Evolutionary conservation across 2,329 filamentous ascomycete species (phyloP).

Genomic region (Aspergillus texensis): DNA sequence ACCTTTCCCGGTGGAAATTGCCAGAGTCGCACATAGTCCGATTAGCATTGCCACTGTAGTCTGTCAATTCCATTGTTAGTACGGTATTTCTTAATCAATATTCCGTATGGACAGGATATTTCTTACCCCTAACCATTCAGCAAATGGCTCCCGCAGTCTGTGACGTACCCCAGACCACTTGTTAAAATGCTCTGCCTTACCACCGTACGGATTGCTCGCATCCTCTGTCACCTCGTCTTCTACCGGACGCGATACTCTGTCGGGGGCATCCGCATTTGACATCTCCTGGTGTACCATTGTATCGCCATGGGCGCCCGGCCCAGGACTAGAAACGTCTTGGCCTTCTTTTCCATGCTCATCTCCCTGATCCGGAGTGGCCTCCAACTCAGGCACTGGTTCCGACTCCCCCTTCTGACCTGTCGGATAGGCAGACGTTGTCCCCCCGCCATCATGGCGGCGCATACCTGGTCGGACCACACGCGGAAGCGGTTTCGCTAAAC

Average conservation of each 20-base stretch:
- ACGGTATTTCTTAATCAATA: neutral
- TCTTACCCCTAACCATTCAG: slow-evolving; percentile 32
- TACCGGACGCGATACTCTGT: neutral
- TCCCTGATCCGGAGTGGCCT: neutral
- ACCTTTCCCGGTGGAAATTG: slow-evolving; percentile 22
- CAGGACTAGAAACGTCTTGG: neutral
- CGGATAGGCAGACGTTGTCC: neutral
- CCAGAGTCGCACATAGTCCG: slow-evolving; percentile 30
- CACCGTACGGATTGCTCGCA: neutral
- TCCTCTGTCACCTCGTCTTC: slow-evolving; percentile 5
- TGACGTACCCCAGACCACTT: slow-evolving; percentile 30
- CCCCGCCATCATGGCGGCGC: slow-evolving; percentile 26
- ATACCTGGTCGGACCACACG: slow-evolving; percentile 55
- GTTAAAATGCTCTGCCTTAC: slow-evolving; percentile 22
- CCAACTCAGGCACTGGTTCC: slow-evolving; percentile 3
- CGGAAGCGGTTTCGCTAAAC: slow-evolving; percentile 54
- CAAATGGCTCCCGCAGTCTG: slow-evolving; percentile 30
- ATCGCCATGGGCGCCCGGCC: neutral
- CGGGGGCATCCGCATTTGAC: neutral
- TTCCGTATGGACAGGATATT: neutral
- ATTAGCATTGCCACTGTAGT: slow-evolving; percentile 34
- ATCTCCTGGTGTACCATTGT: neutral
- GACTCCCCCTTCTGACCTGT: slow-evolving; percentile 9
- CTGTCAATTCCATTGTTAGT: slow-evolving; percentile 5
- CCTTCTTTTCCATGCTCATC: neutral